phyloP scores from a whole-genome alignment of 176 grass and related monocot species.

The Sorghum bicolor region DNA sequence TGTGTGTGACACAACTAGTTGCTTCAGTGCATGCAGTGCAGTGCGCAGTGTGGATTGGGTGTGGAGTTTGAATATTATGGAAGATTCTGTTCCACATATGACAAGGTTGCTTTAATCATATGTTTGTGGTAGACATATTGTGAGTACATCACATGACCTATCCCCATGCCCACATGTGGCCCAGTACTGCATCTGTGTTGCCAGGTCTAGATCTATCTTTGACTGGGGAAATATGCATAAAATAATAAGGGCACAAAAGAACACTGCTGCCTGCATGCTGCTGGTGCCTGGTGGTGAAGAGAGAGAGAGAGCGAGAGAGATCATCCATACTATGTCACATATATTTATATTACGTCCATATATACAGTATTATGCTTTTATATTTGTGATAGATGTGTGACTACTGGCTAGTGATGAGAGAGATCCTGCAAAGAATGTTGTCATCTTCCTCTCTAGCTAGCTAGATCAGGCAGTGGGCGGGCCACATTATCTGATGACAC shows the following conservation, averaged over 20 bases:
- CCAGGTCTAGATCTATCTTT: conserved; percentile 92
- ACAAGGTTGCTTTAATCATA: conserved; percentile 59
- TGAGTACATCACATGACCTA: conserved; percentile 81
- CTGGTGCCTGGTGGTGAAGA: background rate
- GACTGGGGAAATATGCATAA: conserved; percentile 50
- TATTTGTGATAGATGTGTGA: background rate
- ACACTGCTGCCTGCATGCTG: conserved; percentile 15
- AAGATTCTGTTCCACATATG: conserved; percentile 92
- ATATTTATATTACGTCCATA: background rate
- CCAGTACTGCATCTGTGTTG: conserved; percentile 51
- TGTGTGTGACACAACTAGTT: conserved; percentile 24
- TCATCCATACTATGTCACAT: background rate
- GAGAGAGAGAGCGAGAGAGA: conserved; percentile 1
- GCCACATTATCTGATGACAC: conserved; percentile 52
- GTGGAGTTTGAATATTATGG: conserved; percentile 73
- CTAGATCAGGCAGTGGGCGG: conserved; percentile 27
- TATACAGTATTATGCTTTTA: background rate
- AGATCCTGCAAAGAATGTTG: conserved; percentile 45
- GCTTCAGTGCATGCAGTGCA: conserved; percentile 20
- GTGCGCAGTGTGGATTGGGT: conserved; percentile 43
- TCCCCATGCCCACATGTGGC: conserved; percentile 81
- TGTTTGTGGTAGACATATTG: conserved; percentile 62
- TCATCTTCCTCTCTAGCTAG: conserved; percentile 36
- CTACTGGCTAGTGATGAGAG: conserved; percentile 7
- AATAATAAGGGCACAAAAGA: conserved; percentile 38